A percentile compares a stretch with the other conserved stretches of the same genome.
Conservation (phyloP, 2,329 filamentous ascomycete genomes). For the Uncinocarpus reesii region DNA sequence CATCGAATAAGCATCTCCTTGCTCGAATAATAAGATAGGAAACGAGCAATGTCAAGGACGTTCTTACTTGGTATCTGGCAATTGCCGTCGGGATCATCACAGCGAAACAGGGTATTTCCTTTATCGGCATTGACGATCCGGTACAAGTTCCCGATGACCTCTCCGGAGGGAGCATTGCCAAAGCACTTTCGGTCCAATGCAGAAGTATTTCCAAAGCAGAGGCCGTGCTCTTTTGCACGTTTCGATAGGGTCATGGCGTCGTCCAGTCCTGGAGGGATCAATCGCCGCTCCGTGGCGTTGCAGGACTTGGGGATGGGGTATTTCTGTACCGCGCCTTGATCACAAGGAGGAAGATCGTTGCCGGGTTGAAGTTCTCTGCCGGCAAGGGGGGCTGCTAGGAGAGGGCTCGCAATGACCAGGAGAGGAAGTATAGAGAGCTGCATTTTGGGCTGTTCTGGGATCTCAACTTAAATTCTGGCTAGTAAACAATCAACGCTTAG, state of each 20-base stretch:
- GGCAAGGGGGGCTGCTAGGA: conserved; percentile 7
- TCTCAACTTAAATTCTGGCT: background rate
- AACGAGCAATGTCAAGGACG: no score
- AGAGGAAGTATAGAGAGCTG: background rate
- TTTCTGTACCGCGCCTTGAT: conserved; percentile 31
- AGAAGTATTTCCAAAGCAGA: conserved; percentile 44
- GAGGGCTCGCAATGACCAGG: background rate
- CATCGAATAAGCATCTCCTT: background rate
- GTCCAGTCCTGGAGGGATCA: conserved; percentile 47
- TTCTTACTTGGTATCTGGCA: conserved; percentile 43
- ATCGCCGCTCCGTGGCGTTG: conserved; percentile 50
- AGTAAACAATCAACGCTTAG: background rate
- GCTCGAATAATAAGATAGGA: no score
- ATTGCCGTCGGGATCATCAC: conserved; percentile 58
- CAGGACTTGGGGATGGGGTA: conserved; percentile 55
- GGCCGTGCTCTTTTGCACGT: conserved; percentile 52
- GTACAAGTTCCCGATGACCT: conserved; percentile 53
- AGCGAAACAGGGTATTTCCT: conserved; percentile 50
- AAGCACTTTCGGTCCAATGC: conserved; percentile 58
- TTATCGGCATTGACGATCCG: conserved; percentile 47
- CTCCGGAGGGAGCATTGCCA: conserved; percentile 48
- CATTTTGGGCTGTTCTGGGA: background rate
- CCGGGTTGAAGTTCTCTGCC: background rate
- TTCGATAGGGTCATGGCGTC: conserved; percentile 50
- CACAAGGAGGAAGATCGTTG: conserved; percentile 18